These are phyloP conservation scores for Thielaviopsis musarum DNA, from an alignment of 2,329 filamentous ascomycete genomes.

Conservation along the genomic window DNA sequence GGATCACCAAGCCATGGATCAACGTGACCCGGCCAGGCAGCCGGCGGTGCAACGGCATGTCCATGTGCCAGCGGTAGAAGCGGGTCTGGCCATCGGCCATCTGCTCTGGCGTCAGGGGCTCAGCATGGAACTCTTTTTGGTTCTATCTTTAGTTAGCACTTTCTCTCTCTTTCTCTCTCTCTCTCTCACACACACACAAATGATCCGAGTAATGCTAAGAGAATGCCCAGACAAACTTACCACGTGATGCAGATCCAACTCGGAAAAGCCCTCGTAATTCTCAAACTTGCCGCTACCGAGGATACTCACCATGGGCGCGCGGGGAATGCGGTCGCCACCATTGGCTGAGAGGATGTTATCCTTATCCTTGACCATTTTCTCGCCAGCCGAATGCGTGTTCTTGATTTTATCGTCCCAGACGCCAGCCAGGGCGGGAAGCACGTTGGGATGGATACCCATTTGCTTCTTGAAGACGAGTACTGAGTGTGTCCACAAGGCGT, in stretches of 20 bases:
- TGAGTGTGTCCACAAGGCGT: slow-evolving; percentile 8
- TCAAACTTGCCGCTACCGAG: slow-evolving; percentile 9
- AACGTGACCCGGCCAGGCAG: slow-evolving; percentile 10
- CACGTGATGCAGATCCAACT: slow-evolving; percentile 9
- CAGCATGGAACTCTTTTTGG: slow-evolving; percentile 10
- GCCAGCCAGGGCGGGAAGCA: slow-evolving; percentile 6
- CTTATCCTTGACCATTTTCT: slow-evolving; percentile 11
- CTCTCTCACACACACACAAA: background rate
- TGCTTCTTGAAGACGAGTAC: slow-evolving; percentile 9
- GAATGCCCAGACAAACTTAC: too few species aligned
- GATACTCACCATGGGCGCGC: slow-evolving; percentile 10
- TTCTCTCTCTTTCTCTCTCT: background rate
- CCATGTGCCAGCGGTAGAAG: slow-evolving; percentile 11
- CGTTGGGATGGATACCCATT: slow-evolving; percentile 8
- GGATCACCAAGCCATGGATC: slow-evolving; percentile 10
- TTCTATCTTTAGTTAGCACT: background rate
- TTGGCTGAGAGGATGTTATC: slow-evolving; percentile 10
- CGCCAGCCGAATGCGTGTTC: slow-evolving; percentile 9
- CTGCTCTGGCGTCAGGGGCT: slow-evolving; percentile 7
- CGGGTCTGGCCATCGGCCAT: slow-evolving; percentile 10
- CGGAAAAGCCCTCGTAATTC: slow-evolving; percentile 6
- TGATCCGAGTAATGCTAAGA: too few species aligned
- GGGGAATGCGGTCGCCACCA: slow-evolving; percentile 8
- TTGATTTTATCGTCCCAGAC: slow-evolving; percentile 11
- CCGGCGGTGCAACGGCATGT: slow-evolving; percentile 10